phyloP scores from a whole-genome alignment of 108 stramenopile species.

The Skeletonema tropicum region DNA sequence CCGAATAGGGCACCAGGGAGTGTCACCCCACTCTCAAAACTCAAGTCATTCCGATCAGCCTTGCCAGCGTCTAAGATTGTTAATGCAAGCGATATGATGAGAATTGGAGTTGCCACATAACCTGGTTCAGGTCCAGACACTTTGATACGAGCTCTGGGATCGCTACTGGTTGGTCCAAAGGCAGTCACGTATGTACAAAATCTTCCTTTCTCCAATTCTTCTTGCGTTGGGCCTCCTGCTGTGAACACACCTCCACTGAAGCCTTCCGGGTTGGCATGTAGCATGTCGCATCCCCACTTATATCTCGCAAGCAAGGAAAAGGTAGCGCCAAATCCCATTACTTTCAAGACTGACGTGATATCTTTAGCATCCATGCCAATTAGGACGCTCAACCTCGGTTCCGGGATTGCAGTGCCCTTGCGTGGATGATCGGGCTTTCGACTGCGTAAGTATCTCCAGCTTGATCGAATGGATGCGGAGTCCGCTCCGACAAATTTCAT shows the following conservation, averaged over 20 bases:
- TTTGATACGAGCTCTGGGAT: constrained; percentile 19
- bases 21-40: constrained; percentile 38
- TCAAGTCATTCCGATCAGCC: constrained; percentile 4
- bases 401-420: constrained; percentile 10
- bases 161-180: constrained; percentile 25
- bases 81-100: constrained; percentile 50
- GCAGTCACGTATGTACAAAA: constrained; percentile 38
- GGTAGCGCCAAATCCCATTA: constrained; percentile 34
- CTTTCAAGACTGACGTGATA: constrained; percentile 14
- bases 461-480: constrained; percentile 26
- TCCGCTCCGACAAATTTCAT: constrained; percentile 50
- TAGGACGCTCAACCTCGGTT: constrained; percentile 31
- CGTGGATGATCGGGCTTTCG: constrained; percentile 16
- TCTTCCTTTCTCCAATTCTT: constrained; percentile 24
- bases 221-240: constrained; percentile 31
- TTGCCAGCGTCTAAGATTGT: constrained; percentile 33
- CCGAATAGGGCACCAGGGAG: constrained; percentile 55
- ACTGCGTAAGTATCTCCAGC: constrained; percentile 37
- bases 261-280: constrained; percentile 36
- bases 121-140: constrained; percentile 50
- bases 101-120: constrained; percentile 52
- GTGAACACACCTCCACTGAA: constrained; percentile 37
- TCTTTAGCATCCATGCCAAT: constrained; percentile 27
- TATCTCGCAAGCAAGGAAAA: constrained; percentile 41
- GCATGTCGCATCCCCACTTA: constrained; percentile 38